A percentile compares a stretch with the other conserved stretches of the same genome.
Evolutionary conservation across 1,139 yeast species (phyloP).

Genomic region (Debaryomyces sp.): DNA sequence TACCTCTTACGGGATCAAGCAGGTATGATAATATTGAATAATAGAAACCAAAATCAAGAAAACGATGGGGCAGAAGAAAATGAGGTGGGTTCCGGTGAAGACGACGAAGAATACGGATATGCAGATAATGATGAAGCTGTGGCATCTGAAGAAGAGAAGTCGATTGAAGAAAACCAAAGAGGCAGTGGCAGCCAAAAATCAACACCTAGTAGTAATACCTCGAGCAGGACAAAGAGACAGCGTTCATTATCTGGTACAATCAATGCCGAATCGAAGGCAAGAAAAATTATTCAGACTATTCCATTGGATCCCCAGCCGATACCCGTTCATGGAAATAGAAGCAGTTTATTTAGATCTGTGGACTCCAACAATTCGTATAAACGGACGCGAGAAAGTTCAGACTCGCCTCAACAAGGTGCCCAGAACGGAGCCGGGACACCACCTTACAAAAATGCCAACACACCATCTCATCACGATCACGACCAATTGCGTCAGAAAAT

Average conservation of each 20-base stretch:
- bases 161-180: slow-evolving; percentile 6
- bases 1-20: slow-evolving; percentile 83
- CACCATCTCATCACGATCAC: background rate
- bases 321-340: slow-evolving; percentile 38
- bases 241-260: slow-evolving; percentile 55
- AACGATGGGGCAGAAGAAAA: slow-evolving; percentile 24
- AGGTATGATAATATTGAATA: slow-evolving; percentile 72
- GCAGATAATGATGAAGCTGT: slow-evolving; percentile 27
- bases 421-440: background rate
- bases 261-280: slow-evolving; percentile 70
- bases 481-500: background rate
- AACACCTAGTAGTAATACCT: slow-evolving; percentile 41
- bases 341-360: slow-evolving; percentile 44
- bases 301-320: slow-evolving; percentile 86
- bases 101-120: slow-evolving; percentile 26
- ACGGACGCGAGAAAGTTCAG: background rate
- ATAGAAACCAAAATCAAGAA: slow-evolving; percentile 28
- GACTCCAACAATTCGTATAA: slow-evolving; percentile 35
- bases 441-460: background rate
- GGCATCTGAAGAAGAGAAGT: slow-evolving; percentile 25
- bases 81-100: slow-evolving; percentile 21
- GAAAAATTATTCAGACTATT: slow-evolving; percentile 72
- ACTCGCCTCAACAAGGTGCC: slow-evolving; percentile 13
- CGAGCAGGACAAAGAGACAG: slow-evolving; percentile 36
- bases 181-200: slow-evolving; percentile 30